Base-by-base conservation (phyloP, 768 basidiomycete genomes). In the Tricholoma flavovirens region DNA sequence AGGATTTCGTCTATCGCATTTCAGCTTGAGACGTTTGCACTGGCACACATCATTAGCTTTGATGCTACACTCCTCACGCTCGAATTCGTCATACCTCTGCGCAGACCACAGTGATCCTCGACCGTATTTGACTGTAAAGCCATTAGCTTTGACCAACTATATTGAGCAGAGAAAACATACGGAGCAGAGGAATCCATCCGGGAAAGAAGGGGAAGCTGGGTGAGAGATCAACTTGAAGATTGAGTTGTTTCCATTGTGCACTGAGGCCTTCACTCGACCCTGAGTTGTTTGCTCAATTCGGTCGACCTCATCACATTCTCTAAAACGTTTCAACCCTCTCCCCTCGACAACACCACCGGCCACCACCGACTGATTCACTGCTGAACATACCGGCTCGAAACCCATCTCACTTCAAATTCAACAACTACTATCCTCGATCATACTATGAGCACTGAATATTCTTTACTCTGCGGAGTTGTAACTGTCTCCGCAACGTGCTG, bases 21-120 rank as follows among this genome's bases (percentile, higher is more conserved):
- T 90, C 53, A 93, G 78, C 63, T 93, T 93, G 53, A 93, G 77
- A 4, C 90, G 88, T 69, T 93, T 93, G 75, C 90, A 93, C 87
- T 93, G 66, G 40, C 7, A 17, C 1, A 49, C 15, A 38, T 33
- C 56, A 52, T 24, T 54, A 56, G 57, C 54, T 58, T 2, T 26
- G 24, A 26, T 26, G 5, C n/a, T 26, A 26, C 2, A 26, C 24
- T 26, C 5, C 3, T 26, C n/a, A 26, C 24, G 5, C 5, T 26
- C 24, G 17, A 55, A 50, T 15, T 9, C 17, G 0, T 61, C 78
- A 30, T 32, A 88, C 88, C 83, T 90, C 88, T 67, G 86, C 88
- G 60, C 88, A 90, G 5, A 90, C 88, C 32, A 90, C 87, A 43
- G 88, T 90, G 59, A 89, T 83, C 49, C 88, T 80, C 1, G 88